Evolutionary conservation across 1,284 basidiomycete genomes (phyloP).

Genomic region (Rhizoctonia solani): DNA sequence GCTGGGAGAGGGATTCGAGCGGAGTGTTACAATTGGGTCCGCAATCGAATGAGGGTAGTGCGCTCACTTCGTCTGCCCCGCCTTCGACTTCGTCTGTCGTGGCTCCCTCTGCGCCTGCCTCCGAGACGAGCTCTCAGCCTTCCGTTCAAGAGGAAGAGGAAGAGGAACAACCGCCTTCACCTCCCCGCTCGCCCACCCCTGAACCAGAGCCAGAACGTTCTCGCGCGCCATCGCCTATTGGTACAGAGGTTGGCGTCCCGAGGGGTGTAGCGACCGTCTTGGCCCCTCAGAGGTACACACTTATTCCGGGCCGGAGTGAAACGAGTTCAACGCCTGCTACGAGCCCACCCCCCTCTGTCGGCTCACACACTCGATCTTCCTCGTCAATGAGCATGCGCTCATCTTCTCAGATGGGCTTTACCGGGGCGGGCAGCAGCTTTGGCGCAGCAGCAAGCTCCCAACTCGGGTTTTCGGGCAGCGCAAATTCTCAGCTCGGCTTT

Average conservation of each 20-base stretch:
- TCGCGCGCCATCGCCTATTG: background rate
- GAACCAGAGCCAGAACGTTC: background rate
- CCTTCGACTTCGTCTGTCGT: background rate
- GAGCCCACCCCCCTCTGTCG: no score
- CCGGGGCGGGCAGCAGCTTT: no score
- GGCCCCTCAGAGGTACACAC: background rate
- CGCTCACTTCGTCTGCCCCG: background rate
- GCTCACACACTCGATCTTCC: background rate
- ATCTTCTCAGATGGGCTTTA: background rate
- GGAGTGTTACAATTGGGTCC: background rate
- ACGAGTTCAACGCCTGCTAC: background rate
- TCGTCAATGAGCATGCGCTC: background rate
- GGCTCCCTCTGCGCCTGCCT: no score
- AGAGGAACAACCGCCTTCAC: no score
- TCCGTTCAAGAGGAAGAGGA: no score
- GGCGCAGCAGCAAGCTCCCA: no score
- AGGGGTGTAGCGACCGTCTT: background rate
- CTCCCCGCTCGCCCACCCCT: no score
- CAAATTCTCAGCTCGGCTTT: background rate
- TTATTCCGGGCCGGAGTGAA: background rate
- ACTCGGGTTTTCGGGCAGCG: no score
- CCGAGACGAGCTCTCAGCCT: no score
- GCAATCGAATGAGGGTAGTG: background rate
- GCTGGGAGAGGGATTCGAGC: constrained; percentile 5
- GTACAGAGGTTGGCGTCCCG: background rate